phyloP scores from a whole-genome alignment of 2,329 filamentous ascomycete genomes.

The Camillea tinctor region DNA sequence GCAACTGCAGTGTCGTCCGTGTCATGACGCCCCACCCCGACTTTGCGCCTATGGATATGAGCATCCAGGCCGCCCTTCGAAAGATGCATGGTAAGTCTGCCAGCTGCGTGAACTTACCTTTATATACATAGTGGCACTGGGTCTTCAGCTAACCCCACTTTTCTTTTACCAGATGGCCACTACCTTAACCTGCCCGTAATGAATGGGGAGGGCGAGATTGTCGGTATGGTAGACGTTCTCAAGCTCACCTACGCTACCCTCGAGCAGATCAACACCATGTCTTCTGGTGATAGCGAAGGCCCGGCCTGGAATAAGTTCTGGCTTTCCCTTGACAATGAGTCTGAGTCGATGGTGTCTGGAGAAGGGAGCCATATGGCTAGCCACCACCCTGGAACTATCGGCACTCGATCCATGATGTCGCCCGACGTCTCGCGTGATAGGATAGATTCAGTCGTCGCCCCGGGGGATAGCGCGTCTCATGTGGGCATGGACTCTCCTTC shows the following conservation, averaged over 20 bases:
- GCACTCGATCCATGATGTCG: slow-evolving; percentile 76
- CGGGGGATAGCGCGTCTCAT: slow-evolving; percentile 93
- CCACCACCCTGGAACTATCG: slow-evolving; percentile 62
- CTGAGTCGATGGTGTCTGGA: slow-evolving; percentile 94
- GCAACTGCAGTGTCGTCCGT: slow-evolving; percentile 93
- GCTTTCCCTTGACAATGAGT: slow-evolving; percentile 92
- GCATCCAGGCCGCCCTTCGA: slow-evolving; percentile 91
- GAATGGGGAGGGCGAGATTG: slow-evolving; percentile 95
- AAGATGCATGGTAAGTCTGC: slow-evolving; percentile 90
- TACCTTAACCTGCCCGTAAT: slow-evolving; percentile 98
- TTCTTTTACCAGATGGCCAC: slow-evolving; percentile 71
- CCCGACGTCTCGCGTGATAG: slow-evolving; percentile 73
- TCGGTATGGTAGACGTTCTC: slow-evolving; percentile 98
- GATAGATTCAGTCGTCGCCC: slow-evolving; percentile 75
- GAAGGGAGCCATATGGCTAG: slow-evolving; percentile 63
- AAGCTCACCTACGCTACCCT: slow-evolving; percentile 97
- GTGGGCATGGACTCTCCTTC: slow-evolving; percentile 77
- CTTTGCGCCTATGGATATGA: slow-evolving; percentile 99
- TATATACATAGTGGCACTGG: not conserved
- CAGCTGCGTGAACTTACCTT: not conserved
- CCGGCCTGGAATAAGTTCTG: slow-evolving; percentile 99
- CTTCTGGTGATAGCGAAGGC: slow-evolving; percentile 81
- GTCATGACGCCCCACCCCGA: slow-evolving; percentile 99
- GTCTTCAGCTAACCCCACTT: slow-evolving; percentile 14
- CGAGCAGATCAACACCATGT: slow-evolving; percentile 97